phyloP scores from a whole-genome alignment of 225 moss, liverwort and hornwort genomes.

The Pseudoscleropodium purum region DNA sequence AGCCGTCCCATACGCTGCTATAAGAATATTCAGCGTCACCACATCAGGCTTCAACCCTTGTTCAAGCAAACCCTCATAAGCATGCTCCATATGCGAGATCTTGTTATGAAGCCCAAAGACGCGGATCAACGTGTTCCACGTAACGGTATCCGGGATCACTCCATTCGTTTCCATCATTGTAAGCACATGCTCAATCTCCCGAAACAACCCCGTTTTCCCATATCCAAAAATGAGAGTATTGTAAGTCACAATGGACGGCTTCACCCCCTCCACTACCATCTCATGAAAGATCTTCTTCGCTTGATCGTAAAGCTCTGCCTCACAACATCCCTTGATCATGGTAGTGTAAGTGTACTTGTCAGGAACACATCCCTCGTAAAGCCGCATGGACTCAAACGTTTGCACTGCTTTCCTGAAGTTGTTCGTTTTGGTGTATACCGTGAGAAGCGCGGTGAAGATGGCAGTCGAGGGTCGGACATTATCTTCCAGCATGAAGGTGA shows the following conservation, averaged over 20 bases:
- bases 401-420: slow-evolving; percentile 28
- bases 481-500: slow-evolving; percentile 45
- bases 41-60: slow-evolving; percentile 45
- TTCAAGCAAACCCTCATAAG: slow-evolving; percentile 42
- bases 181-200: slow-evolving; percentile 58
- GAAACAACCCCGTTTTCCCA: slow-evolving; percentile 51
- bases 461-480: slow-evolving; percentile 43
- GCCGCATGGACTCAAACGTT: slow-evolving; percentile 60
- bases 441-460: slow-evolving; percentile 58
- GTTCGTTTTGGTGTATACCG: slow-evolving; percentile 34
- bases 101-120: slow-evolving; percentile 43
- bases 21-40: slow-evolving; percentile 55
- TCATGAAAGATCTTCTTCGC: slow-evolving; percentile 45
- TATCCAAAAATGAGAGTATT: slow-evolving; percentile 66
- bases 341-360: slow-evolving; percentile 70
- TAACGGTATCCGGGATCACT: slow-evolving; percentile 49
- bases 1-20: slow-evolving; percentile 54
- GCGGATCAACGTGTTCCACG: slow-evolving; percentile 70
- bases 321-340: slow-evolving; percentile 77
- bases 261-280: slow-evolving; percentile 57
- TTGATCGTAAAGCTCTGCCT: slow-evolving; percentile 34
- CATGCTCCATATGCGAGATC: slow-evolving; percentile 59
- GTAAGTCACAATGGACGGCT: slow-evolving; percentile 69
- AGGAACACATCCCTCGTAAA: slow-evolving; percentile 41
- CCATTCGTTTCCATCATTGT: slow-evolving; percentile 14